Conservation (phyloP, 169 alveolate genomes). For the Besnoitia besnoiti region DNA sequence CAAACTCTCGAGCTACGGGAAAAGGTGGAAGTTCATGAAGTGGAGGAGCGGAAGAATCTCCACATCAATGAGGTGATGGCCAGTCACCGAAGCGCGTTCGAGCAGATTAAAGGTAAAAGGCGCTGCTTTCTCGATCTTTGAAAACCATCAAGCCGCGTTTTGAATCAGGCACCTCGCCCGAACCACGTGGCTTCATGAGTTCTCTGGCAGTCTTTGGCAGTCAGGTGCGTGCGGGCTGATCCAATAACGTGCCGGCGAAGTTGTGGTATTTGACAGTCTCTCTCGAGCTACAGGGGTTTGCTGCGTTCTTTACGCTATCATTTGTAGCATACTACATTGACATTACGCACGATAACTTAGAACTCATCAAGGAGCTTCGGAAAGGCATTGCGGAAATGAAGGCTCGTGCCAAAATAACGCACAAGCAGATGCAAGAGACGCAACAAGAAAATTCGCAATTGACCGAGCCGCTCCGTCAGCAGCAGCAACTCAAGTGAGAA, state of each 20-base stretch:
- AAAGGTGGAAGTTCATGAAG: slow-evolving; percentile 90
- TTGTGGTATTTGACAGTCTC: too few relatives aligned
- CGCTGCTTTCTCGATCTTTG: too few relatives aligned
- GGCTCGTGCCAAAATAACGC: slow-evolving; percentile 65
- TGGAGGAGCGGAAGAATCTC: slow-evolving; percentile 90
- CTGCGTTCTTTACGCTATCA: slow-evolving; percentile 26
- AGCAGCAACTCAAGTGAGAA: slow-evolving; percentile 60
- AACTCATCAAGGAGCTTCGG: slow-evolving; percentile 83
- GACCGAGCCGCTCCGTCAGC: slow-evolving; percentile 68
- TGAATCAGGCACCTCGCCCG: too few relatives aligned
- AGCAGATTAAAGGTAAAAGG: slow-evolving; percentile 69
- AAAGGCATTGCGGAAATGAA: slow-evolving; percentile 70
- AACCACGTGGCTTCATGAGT: too few relatives aligned
- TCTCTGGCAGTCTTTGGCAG: too few relatives aligned
- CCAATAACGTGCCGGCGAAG: too few relatives aligned
- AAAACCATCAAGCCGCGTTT: too few relatives aligned
- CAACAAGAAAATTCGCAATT: slow-evolving; percentile 51
- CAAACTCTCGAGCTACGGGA: slow-evolving; percentile 82
- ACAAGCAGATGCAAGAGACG: slow-evolving; percentile 69
- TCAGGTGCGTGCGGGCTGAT: too few relatives aligned
- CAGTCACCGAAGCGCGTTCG: slow-evolving; percentile 86
- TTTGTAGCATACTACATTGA: slow-evolving; percentile 86
- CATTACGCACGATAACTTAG: slow-evolving; percentile 88
- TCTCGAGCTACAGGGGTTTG: too few relatives aligned
- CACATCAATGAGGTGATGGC: slow-evolving; percentile 83